Percentiles rank a stretch among this genome's conserved stretches.
Conservation (phyloP, 257 asterid genomes). For the Nemophila menziesii region DNA sequence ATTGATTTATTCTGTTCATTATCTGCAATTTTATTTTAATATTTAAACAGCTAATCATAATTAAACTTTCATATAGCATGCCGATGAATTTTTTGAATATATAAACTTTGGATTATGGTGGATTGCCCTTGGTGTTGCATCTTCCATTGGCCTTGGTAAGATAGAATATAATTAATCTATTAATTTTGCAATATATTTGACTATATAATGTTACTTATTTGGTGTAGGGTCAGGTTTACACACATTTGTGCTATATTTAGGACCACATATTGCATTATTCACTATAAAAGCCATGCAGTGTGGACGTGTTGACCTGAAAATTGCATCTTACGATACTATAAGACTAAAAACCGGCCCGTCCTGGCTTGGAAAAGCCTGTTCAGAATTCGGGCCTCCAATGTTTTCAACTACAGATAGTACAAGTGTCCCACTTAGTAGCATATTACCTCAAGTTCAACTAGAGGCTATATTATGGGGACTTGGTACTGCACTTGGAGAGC, state of each 20-base stretch:
- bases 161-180: neutral
- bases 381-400: constrained; percentile 62
- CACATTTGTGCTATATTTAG: constrained; percentile 87
- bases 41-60: neutral
- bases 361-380: constrained; percentile 84
- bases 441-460: constrained; percentile 81
- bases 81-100: constrained; percentile 53
- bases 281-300: constrained; percentile 78
- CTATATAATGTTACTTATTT: constrained; percentile 4
- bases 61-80: constrained; percentile 35
- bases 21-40: no score
- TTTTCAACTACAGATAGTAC: constrained; percentile 46
- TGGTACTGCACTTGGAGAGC: constrained; percentile 94
- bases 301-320: constrained; percentile 82
- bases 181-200: neutral
- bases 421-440: constrained; percentile 63
- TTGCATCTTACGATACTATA: constrained; percentile 86
- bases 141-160: constrained; percentile 97
- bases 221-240: constrained; percentile 82
- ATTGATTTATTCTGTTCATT: no score
- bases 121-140: constrained; percentile 95
- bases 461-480: constrained; percentile 87
- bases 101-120: constrained; percentile 85
- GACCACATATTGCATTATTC: constrained; percentile 88
- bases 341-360: constrained; percentile 56